Evolutionary conservation across 2,329 filamentous ascomycete species (phyloP).

Genomic region (Macroventuria anomochaeta): DNA sequence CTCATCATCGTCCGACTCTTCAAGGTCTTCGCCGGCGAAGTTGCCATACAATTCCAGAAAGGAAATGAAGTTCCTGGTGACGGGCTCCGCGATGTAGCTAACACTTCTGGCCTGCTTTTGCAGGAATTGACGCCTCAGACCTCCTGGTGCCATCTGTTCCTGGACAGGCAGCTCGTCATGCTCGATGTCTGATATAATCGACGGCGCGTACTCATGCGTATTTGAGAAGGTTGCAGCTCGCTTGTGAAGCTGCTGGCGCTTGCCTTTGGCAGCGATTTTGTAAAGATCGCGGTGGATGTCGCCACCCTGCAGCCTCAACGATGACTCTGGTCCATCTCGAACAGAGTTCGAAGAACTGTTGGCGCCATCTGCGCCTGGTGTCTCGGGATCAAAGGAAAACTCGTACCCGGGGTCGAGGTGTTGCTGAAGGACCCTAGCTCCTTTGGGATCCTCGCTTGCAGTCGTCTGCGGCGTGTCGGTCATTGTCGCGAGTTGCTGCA

Average conservation of each 20-base stretch:
- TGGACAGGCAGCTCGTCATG: conserved; percentile 51
- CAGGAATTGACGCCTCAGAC: conserved; percentile 62
- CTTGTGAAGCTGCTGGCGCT: conserved; percentile 53
- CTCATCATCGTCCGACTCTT: conserved; percentile 64
- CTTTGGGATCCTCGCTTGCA: conserved; percentile 35
- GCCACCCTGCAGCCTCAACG: conserved; percentile 74
- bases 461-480: conserved; percentile 37
- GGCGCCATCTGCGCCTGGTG: conserved; percentile 30
- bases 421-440: conserved; percentile 50
- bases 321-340: conserved; percentile 61
- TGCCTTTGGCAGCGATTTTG: conserved; percentile 69
- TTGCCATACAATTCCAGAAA: conserved; percentile 78
- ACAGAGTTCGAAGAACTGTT: conserved; percentile 34
- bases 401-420: conserved; percentile 50
- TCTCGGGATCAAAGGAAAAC: conserved; percentile 53
- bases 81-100: conserved; percentile 57
- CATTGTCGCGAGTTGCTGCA: conserved; percentile 25
- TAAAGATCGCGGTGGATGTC: conserved; percentile 82
- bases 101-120: conserved; percentile 50
- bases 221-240: conserved; percentile 73
- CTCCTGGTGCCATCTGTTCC: conserved; percentile 59
- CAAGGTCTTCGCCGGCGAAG: conserved; percentile 75
- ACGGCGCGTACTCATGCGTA: conserved; percentile 44
- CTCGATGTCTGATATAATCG: conserved; percentile 31
- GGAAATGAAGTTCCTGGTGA: conserved; percentile 74